A percentile compares a stretch with the other conserved stretches of the same genome.
phyloP scores from a whole-genome alignment of 352 stramenopile genomes.

The Phytophthora rubi region DNA sequence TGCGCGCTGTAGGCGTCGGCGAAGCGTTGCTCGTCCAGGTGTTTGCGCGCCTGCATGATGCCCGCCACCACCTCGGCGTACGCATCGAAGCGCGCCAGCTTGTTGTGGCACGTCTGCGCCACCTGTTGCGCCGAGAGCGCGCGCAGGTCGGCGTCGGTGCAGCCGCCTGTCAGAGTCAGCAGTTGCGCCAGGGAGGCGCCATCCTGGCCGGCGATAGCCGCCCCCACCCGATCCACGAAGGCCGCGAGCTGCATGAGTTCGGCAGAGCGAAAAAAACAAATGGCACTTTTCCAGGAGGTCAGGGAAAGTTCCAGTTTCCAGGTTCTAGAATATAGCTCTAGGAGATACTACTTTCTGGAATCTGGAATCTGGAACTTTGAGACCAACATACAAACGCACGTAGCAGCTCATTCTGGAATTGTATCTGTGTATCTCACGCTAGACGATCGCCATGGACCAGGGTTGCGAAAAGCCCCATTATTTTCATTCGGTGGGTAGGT shows the following conservation, averaged over 20 bases:
- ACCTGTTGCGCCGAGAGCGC: conserved; percentile 60
- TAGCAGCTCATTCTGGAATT: conserved; percentile 1
- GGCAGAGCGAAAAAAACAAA: neutral
- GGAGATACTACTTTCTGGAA: neutral
- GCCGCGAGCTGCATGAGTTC: conserved; percentile 58
- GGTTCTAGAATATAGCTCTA: neutral
- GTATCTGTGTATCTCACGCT: neutral
- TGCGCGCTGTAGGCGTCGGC: conserved; percentile 68
- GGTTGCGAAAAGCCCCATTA: too few species aligned
- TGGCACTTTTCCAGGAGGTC: neutral
- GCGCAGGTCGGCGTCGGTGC: conserved; percentile 45
- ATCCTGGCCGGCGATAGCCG: conserved; percentile 56
- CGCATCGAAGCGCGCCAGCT: conserved; percentile 58
- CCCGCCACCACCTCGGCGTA: conserved; percentile 72
- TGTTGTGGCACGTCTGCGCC: conserved; percentile 54
- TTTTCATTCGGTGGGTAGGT: neutral
- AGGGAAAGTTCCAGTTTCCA: neutral
- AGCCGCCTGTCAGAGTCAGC: conserved; percentile 48
- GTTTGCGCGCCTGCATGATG: conserved; percentile 71
- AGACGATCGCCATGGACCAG: conserved; percentile 13
- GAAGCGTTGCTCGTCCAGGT: conserved; percentile 49
- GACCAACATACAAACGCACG: neutral
- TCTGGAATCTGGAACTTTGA: too few species aligned
- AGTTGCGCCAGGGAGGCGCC: conserved; percentile 60
- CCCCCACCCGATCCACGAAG: conserved; percentile 68